Base-by-base conservation (phyloP, 495 filamentous ascomycete genomes). In the Lasiosphaeriaceae sp. region DNA sequence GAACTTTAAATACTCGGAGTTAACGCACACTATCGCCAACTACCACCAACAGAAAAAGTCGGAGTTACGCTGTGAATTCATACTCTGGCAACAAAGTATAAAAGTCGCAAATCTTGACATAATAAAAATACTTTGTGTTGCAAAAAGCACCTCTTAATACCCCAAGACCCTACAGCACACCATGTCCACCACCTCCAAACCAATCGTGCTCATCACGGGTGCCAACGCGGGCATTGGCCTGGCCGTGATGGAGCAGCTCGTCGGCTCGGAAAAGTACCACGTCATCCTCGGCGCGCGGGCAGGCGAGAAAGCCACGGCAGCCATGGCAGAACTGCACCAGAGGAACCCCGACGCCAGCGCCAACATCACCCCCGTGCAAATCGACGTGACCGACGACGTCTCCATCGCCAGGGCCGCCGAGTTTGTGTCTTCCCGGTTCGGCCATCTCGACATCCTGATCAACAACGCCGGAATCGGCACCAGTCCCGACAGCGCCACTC, bases 171-270 rank as follows among this genome's bases (percentile, higher is more conserved):
- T n/a, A n/a, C n/a, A n/a, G n/a, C n/a, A n/a, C n/a, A n/a, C n/a
- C n/a, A n/a, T n/a, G n/a, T n/a, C 12, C 43, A 16, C 43, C 3
- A 17, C 16, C 9, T 17, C 45, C 46, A 56, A 56, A 24, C 22
- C 52, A 8, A 64, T 77, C 24, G 66, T 72, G 14, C 68, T 77
- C 26, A 67, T 74, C 53, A 71, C 74, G 41, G 75, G 77, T 23
- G 74, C 70, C 41, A 80, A 78, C 57, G 63, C 70, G 58, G 76
- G 77, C 31, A 70, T 80, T 49, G 73, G 77, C 26, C 71, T 68
- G 47, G 71, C 57, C 37, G 64, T 66, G 1, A 68, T 68, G 21
- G 58, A 60, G 37, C 58, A 66, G 20, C 67, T 79, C n/a, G 59
- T 61, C 23, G 20, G 58, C 24, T 58, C 62, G 11, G 34, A 56